phyloP scores from a whole-genome alignment of 148 eudicot genomes.

The Camellia granthamiana region DNA sequence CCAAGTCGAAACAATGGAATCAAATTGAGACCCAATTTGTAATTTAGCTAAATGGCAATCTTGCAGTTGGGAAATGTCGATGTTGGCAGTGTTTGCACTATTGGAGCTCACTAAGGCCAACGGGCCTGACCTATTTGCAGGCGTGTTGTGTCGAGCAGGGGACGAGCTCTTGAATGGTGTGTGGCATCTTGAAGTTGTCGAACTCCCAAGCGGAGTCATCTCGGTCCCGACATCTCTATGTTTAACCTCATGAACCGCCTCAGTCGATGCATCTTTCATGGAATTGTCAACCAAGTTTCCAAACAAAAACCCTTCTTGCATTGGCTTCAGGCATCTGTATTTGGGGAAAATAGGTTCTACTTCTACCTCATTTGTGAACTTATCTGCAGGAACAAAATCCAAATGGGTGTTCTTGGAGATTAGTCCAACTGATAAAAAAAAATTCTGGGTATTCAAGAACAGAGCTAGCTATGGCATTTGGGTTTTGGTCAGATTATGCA shows the following conservation, averaged over 20 bases:
- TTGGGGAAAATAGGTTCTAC: conserved; percentile 34
- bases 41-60: conserved; percentile 74
- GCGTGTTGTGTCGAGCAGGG: conserved; percentile 80
- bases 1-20: conserved; percentile 63
- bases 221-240: conserved; percentile 87
- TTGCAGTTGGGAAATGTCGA: conserved; percentile 49
- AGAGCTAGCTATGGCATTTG: neutral
- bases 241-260: conserved; percentile 40
- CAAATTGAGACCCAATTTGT: conserved; percentile 46
- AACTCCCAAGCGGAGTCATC: conserved; percentile 87
- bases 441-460: neutral
- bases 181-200: conserved; percentile 75
- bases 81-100: conserved; percentile 11
- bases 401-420: neutral
- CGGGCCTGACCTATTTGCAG: conserved; percentile 66
- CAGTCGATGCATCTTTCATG: conserved; percentile 39
- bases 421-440: neutral
- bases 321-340: conserved; percentile 48
- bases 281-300: conserved; percentile 39
- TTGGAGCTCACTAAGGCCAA: conserved; percentile 27
- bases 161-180: conserved; percentile 72
- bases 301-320: conserved; percentile 62
- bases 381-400: conserved; percentile 47
- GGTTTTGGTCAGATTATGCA: neutral
- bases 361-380: conserved; percentile 54